phyloP scores from a whole-genome alignment of 1,284 basidiomycete species.

The Fomitopsis betulina region DNA sequence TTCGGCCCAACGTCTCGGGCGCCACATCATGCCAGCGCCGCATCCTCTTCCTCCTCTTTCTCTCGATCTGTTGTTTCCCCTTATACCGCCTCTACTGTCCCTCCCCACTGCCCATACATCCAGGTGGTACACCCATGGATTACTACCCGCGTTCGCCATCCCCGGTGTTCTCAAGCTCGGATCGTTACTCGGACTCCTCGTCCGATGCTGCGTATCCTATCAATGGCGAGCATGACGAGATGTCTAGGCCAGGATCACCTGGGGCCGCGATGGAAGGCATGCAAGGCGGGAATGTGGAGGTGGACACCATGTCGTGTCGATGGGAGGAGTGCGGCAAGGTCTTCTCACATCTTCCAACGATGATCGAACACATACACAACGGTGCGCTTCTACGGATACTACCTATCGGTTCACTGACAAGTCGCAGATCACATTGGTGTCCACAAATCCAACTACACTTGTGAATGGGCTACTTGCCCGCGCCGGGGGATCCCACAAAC shows the following conservation, averaged over 20 bases:
- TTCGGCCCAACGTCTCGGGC: neutral
- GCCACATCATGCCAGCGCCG: neutral
- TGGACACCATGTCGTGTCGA: constrained; percentile 48
- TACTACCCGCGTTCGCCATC: constrained; percentile 28
- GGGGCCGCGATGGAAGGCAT: neutral
- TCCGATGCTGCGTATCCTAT: constrained; percentile 18
- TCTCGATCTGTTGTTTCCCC: neutral
- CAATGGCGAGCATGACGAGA: constrained; percentile 14
- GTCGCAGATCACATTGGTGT: constrained; percentile 74
- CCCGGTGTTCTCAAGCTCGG: constrained; percentile 23
- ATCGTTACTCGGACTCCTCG: constrained; percentile 25
- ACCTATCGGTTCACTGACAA: neutral
- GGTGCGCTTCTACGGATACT: constrained; percentile 41
- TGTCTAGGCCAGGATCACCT: constrained; percentile 26
- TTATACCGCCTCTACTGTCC: neutral
- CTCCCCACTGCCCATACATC: no score
- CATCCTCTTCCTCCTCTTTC: neutral
- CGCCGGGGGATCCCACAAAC: constrained; percentile 80
- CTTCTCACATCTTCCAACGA: constrained; percentile 63
- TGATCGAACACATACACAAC: constrained; percentile 77
- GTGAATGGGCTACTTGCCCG: constrained; percentile 83
- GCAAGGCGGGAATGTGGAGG: constrained; percentile 13
- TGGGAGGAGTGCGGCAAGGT: constrained; percentile 77
- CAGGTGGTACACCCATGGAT: no score
- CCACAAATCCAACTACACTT: constrained; percentile 84